phyloP scores from a whole-genome alignment of 106 monocot species.

The Agapanthus africanus region DNA sequence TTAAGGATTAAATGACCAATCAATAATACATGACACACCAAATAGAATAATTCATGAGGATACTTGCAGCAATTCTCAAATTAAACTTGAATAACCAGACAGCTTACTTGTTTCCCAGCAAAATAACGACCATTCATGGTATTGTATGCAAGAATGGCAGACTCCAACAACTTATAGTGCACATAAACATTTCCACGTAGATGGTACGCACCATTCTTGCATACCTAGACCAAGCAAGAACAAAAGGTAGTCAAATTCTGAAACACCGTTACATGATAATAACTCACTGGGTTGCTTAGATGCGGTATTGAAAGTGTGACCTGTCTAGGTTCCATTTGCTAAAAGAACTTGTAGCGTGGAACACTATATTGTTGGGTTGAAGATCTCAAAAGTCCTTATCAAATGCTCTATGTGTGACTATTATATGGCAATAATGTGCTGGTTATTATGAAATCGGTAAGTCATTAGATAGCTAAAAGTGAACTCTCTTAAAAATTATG shows the following conservation, averaged over 20 bases:
- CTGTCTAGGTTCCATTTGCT: not conserved
- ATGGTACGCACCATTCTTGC: conserved; percentile 86
- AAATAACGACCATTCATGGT: conserved; percentile 84
- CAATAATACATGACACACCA: not conserved
- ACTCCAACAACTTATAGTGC: conserved; percentile 84
- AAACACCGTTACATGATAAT: no score
- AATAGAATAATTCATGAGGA: not conserved
- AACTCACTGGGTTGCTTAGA: not conserved
- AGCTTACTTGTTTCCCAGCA: conserved; percentile 86
- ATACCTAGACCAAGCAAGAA: conserved; percentile 53
- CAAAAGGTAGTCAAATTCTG: no score
- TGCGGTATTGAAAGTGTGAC: not conserved
- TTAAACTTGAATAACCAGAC: not conserved
- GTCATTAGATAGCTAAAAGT: not conserved
- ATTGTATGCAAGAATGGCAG: conserved; percentile 77
- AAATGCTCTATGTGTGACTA: not conserved
- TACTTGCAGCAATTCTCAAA: not conserved
- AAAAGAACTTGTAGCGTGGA: not conserved
- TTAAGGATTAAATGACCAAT: not conserved
- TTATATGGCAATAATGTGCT: not conserved
- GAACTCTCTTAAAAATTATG: not conserved
- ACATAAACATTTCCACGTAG: conserved; percentile 95
- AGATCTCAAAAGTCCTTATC: not conserved
- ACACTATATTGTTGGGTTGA: not conserved
- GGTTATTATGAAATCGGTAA: not conserved